These are phyloP conservation scores for Picea engelmannii DNA, from an alignment of 83 land plant genomes.

Conservation along the genomic window DNA sequence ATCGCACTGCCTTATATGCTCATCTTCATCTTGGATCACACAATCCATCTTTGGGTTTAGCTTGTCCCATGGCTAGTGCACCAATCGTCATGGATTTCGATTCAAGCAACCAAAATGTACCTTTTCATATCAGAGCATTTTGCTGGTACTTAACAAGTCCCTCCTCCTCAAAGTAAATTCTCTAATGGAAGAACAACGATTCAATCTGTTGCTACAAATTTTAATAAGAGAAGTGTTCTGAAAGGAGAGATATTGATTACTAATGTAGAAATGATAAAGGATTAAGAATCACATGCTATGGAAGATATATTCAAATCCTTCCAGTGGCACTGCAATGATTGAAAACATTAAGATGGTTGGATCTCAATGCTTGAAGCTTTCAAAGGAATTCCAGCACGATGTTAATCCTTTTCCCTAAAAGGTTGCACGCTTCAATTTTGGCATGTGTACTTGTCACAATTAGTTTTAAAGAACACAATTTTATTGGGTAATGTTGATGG, in stretches of 20 bases:
- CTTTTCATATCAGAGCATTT: slow-evolving; percentile 58
- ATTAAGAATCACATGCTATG: slow-evolving; percentile 50
- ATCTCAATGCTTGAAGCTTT: slow-evolving; percentile 58
- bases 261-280: slow-evolving; percentile 43
- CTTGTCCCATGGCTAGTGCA: slow-evolving; percentile 87
- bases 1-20: slow-evolving; percentile 73
- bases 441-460: too few relatives aligned
- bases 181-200: slow-evolving; percentile 64
- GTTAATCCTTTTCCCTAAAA: slow-evolving; percentile 85
- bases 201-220: slow-evolving; percentile 79
- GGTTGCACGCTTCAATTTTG: slow-evolving; percentile 94
- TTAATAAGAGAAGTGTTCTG: slow-evolving; percentile 85
- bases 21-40: slow-evolving; percentile 79
- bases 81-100: slow-evolving; percentile 86
- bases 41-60: slow-evolving; percentile 71
- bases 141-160: slow-evolving; percentile 28
- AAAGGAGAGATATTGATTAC: slow-evolving; percentile 90
- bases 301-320: slow-evolving; percentile 23
- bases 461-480: too few relatives aligned
- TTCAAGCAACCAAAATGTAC: slow-evolving; percentile 51
- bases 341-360: slow-evolving; percentile 60
- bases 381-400: slow-evolving; percentile 81
- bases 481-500: too few relatives aligned
- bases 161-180: slow-evolving; percentile 57
- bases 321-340: slow-evolving; percentile 30